Base-by-base conservation (phyloP, 805 yeast species). In the Pichia eremophila region DNA sequence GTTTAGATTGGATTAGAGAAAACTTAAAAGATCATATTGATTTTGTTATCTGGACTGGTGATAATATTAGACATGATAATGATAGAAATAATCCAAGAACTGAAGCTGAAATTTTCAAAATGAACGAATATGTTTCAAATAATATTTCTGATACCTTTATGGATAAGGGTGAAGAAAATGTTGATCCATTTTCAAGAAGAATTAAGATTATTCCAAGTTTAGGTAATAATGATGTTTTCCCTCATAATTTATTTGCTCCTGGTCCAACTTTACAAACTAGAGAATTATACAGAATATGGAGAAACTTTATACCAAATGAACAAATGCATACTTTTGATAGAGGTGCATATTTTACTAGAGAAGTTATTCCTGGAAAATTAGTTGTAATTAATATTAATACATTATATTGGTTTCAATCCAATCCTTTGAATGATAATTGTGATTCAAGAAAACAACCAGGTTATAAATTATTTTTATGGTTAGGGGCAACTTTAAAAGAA, bases 31-130 rank as follows among this genome's bases (percentile, higher is more conserved):
- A 85, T 62, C 79, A 86, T 54, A 80, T 87, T 43, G 96, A 87
- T 62, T 87, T 87, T 64, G 81, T 87, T 12, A 75, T 87, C 14
- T 87, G 95, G 95, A 86, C 95, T 0, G 96, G 96, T 32, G 96
- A 87, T 64, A 87, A 86, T 57, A 77, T 85, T 41, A 72, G 95
- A 47, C 95, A 86, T 62, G 95, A 86, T 62, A 84, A 82, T 57
- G 95, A 86, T 64, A 70, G 95, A 59, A 60, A 62, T 19, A 66
- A 67, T 57, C 96, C 95, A 3, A 75, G 96, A 68, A 77, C 85
- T 1, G 95, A 86, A 57, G 57, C 59, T 49, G 78, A 80, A 48
- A 87, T 87, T 41, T 77, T 85, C 52, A 82, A 80, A 12, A 73
- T 81, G 78, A 86, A 86, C 59, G 71, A 74, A 51, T 54, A 69